phyloP scores from a whole-genome alignment of 2,329 filamentous ascomycete genomes.

The Penicillium occitanis region DNA sequence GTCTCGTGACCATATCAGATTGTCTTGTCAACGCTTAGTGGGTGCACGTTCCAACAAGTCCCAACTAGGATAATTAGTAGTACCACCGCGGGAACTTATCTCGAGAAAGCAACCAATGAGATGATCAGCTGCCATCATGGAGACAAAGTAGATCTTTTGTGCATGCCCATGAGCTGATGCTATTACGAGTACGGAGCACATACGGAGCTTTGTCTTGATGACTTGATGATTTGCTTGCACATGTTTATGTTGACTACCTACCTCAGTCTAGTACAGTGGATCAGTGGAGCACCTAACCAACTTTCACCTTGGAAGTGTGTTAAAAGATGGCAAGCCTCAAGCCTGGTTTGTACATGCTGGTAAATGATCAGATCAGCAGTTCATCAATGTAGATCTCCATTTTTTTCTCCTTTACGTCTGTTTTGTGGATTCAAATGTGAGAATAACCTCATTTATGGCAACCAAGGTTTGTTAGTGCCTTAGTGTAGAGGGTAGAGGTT shows the following conservation, averaged over 20 bases:
- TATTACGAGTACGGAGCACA: conserved; percentile 4
- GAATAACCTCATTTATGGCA: neutral
- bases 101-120: neutral
- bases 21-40: neutral
- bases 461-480: conserved; percentile 2
- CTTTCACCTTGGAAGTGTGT: neutral
- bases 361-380: conserved; percentile 7
- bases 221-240: neutral
- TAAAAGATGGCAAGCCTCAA: neutral
- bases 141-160: neutral
- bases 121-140: neutral
- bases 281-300: neutral
- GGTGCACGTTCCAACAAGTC: conserved; percentile 2
- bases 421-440: conserved; percentile 6
- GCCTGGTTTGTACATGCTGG: neutral
- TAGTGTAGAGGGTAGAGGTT: conserved; percentile 1
- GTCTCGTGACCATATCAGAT: conserved; percentile 8
- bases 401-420: neutral
- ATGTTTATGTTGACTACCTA: neutral
- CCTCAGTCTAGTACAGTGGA: neutral
- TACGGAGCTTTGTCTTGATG: neutral
- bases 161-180: conserved; percentile 1
- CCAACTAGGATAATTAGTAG: neutral
- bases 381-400: neutral
- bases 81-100: conserved; percentile 12